Base-by-base conservation (phyloP, 140 eudicot species). In the Flaveria floridana region DNA sequence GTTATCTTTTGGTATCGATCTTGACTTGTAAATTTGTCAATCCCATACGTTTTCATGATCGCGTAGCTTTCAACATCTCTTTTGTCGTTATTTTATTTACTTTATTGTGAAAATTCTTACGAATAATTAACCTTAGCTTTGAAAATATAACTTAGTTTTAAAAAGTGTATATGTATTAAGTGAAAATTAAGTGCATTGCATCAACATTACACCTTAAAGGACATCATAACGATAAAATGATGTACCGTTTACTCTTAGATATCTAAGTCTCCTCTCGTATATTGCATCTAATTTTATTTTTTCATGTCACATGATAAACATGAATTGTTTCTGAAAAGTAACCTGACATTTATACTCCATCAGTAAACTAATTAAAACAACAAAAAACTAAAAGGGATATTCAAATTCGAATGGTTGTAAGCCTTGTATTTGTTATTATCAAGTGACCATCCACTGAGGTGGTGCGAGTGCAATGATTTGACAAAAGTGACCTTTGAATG, bases 401-500 rank as follows among this genome's bases (percentile, higher is more conserved):
- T 42, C 25, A 48, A 77, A 56, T 51, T 28, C 70, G 50, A 52
- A 65, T 4, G 65, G 73, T 20, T 51, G 50, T 75, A 48, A 46
- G 42, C 70, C 75, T 58, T 70, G 12, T n/a, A 62, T 78, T 61
- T 71, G 76, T 50, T 39, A 73, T 58, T 67, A 65, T 72, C 74
- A 66, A 57, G 57, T 79, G 75, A 73, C 65, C 65, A 73, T 79
- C 83, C 75, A 73, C 48, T 66, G 13, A 65, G 42, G 12, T 58
- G 48, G 14, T 5, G 65, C 37, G 10, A 12, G 23, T 63, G 69
- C 41, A 26, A 76, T 56, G 68, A 71, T 63, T 79, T 79, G 78
- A 73, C 79, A 28, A 72, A 64, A 72, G 18, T 53, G 42, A 71
- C 68, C 70, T 51, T 34, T 46, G 53, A 75, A 65, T 76, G 73